These are phyloP conservation scores for Aspergillus melleus DNA, from an alignment of 2,329 filamentous ascomycete species.

Conservation along the genomic window DNA sequence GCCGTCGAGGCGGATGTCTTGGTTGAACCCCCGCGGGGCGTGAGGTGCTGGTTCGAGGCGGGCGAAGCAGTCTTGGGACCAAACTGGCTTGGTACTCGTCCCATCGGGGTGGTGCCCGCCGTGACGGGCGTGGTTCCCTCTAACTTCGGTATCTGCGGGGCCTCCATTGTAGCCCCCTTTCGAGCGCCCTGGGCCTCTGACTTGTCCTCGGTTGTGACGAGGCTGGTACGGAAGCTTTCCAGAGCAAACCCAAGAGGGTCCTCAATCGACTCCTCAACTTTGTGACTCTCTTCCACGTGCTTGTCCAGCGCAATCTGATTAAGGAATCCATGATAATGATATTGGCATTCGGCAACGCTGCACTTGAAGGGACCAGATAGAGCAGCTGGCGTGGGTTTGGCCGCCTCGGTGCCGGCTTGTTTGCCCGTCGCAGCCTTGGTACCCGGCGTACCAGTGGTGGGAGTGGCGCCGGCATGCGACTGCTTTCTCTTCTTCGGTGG, in stretches of 20 bases:
- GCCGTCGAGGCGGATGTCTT: constrained; percentile 23
- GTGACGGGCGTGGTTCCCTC: constrained; percentile 32
- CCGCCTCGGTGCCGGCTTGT: constrained; percentile 40
- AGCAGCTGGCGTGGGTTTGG: constrained; percentile 35
- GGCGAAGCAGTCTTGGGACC: constrained; percentile 37
- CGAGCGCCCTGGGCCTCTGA: constrained; percentile 20
- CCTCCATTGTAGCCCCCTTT: constrained; percentile 15
- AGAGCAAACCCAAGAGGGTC: constrained; percentile 59
- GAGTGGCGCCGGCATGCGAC: constrained; percentile 41
- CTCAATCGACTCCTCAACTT: constrained; percentile 49
- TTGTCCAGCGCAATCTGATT: constrained; percentile 55
- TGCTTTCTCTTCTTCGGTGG: constrained; percentile 59
- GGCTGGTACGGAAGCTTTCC: constrained; percentile 50
- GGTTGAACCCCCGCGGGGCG: constrained; percentile 27
- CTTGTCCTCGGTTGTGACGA: constrained; percentile 51
- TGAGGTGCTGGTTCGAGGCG: constrained; percentile 33
- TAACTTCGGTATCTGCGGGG: constrained; percentile 28
- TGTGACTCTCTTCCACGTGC: constrained; percentile 56
- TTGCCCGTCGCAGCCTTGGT: constrained; percentile 32
- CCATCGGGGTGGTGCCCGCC: constrained; percentile 33
- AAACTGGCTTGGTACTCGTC: constrained; percentile 33
- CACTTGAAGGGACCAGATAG: constrained; percentile 54
- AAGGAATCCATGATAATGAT: constrained; percentile 55
- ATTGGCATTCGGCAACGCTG: constrained; percentile 52
- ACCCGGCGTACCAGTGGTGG: constrained; percentile 26